Base-by-base conservation (phyloP, 2,329 filamentous ascomycete species). In the Zymoseptoria ardabiliae region DNA sequence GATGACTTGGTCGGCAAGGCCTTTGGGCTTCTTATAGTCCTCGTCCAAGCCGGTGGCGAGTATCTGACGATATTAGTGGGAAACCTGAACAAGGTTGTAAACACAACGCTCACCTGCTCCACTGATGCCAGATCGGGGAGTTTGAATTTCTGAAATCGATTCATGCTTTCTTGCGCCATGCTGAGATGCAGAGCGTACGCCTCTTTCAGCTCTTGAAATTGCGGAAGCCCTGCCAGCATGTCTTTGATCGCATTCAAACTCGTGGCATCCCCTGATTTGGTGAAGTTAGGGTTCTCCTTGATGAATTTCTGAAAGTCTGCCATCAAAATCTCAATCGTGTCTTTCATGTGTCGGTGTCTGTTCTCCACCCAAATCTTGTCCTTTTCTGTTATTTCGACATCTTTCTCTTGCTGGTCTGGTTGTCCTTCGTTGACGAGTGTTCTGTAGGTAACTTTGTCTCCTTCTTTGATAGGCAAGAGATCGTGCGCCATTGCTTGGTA, bases 401-500 rank as follows among this genome's bases (percentile, higher is more conserved):
- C 92, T 73, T 95, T 96, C 61, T 89, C 84, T 72, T 95, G 85
- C 25, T 87, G 83, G 50, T 87, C 84, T 0, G 79, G 75, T 3
- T 83, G 80, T 9, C 88, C 90, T 67, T 91, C 85, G 65, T 96
- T 94, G 63, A 94, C 79, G 1, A 83, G 79, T 56, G 91, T 92
- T 65, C 86, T 87, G 72, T 92, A 99, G 0, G 88, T 91, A 9
- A 95, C 83, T 73, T 94, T 96, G 65, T 96, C 91, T 22, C 84
- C 87, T 57, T 97, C 94, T 68, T 89, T 86, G 70, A 99, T 91
- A 0, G 89, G 88, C 28, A 99, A 78, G 8, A 99, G 79, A 71
- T 99, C 94, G 73, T 97, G 90, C 3, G 91, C 93, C 93, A 99
- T 97, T 55, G 94, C 91, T 75, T 99, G 94, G 73, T 97, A 99